phyloP scores from a whole-genome alignment of 2,329 filamentous ascomycete species.

The Hypoxylon sp. region DNA sequence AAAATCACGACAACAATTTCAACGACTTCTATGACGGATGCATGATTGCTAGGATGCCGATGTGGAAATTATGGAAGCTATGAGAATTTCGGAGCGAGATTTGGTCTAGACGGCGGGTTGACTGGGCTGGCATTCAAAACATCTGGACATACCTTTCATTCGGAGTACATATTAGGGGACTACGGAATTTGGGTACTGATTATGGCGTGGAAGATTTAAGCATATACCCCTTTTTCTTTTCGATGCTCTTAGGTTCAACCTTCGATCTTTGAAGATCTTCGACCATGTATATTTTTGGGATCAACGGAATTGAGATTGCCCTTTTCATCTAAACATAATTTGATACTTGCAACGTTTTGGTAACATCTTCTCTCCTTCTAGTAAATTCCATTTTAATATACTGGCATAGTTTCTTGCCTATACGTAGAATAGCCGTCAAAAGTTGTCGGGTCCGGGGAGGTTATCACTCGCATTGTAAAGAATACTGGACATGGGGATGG shows the following conservation, averaged over 20 bases:
- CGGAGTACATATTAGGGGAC: constrained; percentile 45
- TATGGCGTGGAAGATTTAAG: constrained; percentile 42
- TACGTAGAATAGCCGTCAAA: constrained; percentile 7
- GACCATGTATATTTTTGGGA: constrained; percentile 46
- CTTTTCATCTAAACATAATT: constrained; percentile 20
- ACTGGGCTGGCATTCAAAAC: constrained; percentile 41
- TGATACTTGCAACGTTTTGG: constrained; percentile 7
- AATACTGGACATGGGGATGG: constrained; percentile 29
- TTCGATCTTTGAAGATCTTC: constrained; percentile 35
- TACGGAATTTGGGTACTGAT: constrained; percentile 28
- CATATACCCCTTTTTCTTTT: constrained; percentile 47
- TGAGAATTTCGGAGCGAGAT: constrained; percentile 31
- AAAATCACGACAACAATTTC: constrained; percentile 26
- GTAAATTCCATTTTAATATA: constrained; percentile 7
- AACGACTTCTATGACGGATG: constrained; percentile 36
- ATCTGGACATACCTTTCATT: constrained; percentile 35
- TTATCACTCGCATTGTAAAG: constrained; percentile 36
- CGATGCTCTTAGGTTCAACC: constrained; percentile 44
- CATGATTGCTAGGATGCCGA: constrained; percentile 32
- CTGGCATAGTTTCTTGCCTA: constrained; percentile 3
- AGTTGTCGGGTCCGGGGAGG: constrained; percentile 37
- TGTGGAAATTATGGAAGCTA: constrained; percentile 30
- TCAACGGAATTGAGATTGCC: constrained; percentile 34
- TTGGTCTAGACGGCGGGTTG: constrained; percentile 34
- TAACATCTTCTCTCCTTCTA: not conserved